Evolutionary conservation across 2,329 filamentous ascomycete species (phyloP), one percentile per base, ranked within the genome.

Genomic region (Ampelomyces quisqualis): DNA sequence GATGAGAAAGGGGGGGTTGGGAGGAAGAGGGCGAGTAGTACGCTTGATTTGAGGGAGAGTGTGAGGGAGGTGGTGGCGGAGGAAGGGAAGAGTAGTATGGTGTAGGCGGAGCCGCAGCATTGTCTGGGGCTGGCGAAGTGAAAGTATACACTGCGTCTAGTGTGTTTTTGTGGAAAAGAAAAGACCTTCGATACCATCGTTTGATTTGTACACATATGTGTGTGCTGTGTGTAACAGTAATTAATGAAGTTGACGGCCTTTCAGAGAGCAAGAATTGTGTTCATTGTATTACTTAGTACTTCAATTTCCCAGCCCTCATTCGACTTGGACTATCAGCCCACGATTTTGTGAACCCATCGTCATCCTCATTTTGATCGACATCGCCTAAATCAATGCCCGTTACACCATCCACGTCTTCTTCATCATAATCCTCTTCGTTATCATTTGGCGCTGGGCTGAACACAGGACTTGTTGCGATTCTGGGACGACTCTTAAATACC

Each of bases 401-500:
- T 28, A 64, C 55, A 3, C 56, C 62, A 21, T 58, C 59, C 11
- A 57, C 55, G 37, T 43, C 39, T 11, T 38, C 51, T 7, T 47
- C 51, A 11, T 34, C 28, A 30, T 39, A 45, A 26, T 41, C 31
- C 28, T 34, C 37, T 11, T 26, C 47, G 24, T 34, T 39, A 2
- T 15, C 32, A 11, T 42, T 38, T 22, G 37, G 45, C 13, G 43
- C 34, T 2, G 63, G 62, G 37, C 54, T 58, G 34, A 64, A 64
- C 2, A 82, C 64, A 2, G 90, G 89, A 64, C 89, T 95, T 8
- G 80, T 80, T 50, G 84, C 84, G 52, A 96, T 81, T 66, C 83
- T 86, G 0, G 90, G 90, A 51, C 90, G 72, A 49, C 87, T 90
- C 69, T 84, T 88, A 65, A 96, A 96, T 1, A 95, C 84, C 18